phyloP scores from a whole-genome alignment of 495 filamentous ascomycete species.

The Lasiosphaeriaceae sp. region DNA sequence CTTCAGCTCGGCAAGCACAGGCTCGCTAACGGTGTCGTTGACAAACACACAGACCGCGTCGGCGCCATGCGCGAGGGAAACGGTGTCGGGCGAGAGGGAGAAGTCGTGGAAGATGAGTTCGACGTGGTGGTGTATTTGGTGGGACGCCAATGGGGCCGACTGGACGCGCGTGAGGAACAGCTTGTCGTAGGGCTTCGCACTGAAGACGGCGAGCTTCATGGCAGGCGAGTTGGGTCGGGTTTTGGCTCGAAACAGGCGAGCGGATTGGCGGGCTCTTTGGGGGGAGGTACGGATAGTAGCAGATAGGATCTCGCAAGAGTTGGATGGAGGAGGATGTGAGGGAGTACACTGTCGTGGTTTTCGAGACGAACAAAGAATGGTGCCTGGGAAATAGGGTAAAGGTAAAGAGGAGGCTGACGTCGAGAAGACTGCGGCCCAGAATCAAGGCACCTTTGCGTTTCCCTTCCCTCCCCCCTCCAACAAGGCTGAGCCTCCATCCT shows the following conservation, averaged over 20 bases:
- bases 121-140: constrained; percentile 12
- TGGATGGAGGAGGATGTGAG: too few relatives aligned
- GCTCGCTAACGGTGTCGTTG: constrained; percentile 55
- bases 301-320: too few relatives aligned
- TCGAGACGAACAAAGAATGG: too few relatives aligned
- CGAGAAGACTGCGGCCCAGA: neutral
- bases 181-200: constrained; percentile 59
- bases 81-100: constrained; percentile 53
- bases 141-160: constrained; percentile 18
- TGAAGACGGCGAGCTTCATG: constrained; percentile 60
- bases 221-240: neutral
- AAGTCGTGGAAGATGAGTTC: constrained; percentile 53
- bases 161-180: constrained; percentile 37
- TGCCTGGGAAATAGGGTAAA: too few relatives aligned
- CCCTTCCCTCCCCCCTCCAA: neutral
- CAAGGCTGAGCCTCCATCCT: neutral
- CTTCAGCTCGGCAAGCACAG: constrained; percentile 50
- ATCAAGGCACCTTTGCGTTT: neutral
- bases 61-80: constrained; percentile 47
- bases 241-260: neutral
- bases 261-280: too few relatives aligned
- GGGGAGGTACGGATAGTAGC: too few relatives aligned
- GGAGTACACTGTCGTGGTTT: too few relatives aligned
- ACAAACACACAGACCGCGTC: constrained; percentile 68
- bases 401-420: too few relatives aligned